Conservation (phyloP, 2,329 filamentous ascomycete species). For the Fusarium nurragi region DNA sequence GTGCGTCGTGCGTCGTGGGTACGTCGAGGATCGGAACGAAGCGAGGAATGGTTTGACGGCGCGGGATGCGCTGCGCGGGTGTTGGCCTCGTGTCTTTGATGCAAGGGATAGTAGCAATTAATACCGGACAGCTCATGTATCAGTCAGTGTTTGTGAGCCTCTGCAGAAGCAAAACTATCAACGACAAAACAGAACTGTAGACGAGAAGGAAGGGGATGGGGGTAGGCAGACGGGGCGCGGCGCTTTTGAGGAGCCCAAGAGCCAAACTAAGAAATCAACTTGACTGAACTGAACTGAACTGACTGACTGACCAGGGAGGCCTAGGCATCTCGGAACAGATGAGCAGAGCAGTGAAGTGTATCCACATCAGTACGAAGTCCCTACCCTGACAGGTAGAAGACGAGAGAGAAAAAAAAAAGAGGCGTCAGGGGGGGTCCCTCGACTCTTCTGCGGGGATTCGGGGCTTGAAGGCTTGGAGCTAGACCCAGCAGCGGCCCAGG, state of each 20-base stretch:
- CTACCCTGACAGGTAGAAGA: slow-evolving; percentile 24
- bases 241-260: slow-evolving; percentile 41
- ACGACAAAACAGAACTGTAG: slow-evolving; percentile 23
- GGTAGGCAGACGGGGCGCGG: slow-evolving; percentile 37
- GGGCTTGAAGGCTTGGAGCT: slow-evolving; percentile 41
- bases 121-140: slow-evolving; percentile 22
- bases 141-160: slow-evolving; percentile 19
- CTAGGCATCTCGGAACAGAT: slow-evolving; percentile 35
- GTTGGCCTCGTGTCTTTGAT: slow-evolving; percentile 29
- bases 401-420: slow-evolving; percentile 37
- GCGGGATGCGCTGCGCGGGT: slow-evolving; percentile 31
- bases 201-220: slow-evolving; percentile 38
- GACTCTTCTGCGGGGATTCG: slow-evolving; percentile 43
- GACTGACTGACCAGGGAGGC: slow-evolving; percentile 31
- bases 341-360: slow-evolving; percentile 32
- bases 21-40: slow-evolving; percentile 38
- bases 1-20: slow-evolving; percentile 37
- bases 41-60: slow-evolving; percentile 34
- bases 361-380: slow-evolving; percentile 28
- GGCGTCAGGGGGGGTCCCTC: slow-evolving; percentile 44
- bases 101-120: slow-evolving; percentile 35
- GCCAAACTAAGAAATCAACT: slow-evolving; percentile 27
- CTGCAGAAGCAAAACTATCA: slow-evolving; percentile 22
- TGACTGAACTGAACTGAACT: slow-evolving; percentile 37
- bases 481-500: slow-evolving; percentile 43